Evolutionary conservation across 352 stramenopile species (phyloP), one percentile per base, ranked within the genome.

Genomic region (Pythium apleroticum): DNA sequence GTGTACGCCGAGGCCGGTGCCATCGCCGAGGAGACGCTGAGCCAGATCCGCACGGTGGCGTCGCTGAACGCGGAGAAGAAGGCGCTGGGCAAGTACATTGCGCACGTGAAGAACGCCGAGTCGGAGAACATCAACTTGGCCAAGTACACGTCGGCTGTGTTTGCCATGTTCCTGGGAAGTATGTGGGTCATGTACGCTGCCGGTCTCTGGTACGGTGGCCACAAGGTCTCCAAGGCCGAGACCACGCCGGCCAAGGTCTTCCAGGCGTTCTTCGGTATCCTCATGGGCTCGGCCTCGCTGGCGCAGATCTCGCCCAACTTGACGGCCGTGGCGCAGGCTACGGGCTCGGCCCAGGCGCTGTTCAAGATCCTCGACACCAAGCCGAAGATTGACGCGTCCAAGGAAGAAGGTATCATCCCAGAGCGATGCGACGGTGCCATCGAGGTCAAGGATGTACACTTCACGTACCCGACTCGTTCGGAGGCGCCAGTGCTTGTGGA

Each of bases 221-320:
- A 57, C 9, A 82, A 87, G 48, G 76, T 82, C 14, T 56, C 60
- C 0, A 45, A 71, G 14, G 50, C 37, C 27, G 59, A 82, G 37
- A 62, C 74, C 14, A 65, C 77, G 0, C 78, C 76, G 2, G 59
- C 55, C 2, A 52, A 56, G 5, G 77, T 86, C 25, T 89, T 89
- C 49, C 60, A 70, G 22, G 76, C 76, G 0, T 86, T 90, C 58
- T 85, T 86, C 28, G 81, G 60, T 4, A 81, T 89, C 11, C 11
- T 90, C 3, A 59, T 88, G 25, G 81, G 81, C 0, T 75, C 77
- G 0, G 58, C 65, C 0, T 78, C 78, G 4, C 22, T 90, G 0
- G 69, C 63, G 0, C 77, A 89, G 56, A 76, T 89, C 52, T 78
- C 65, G 2, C 81, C 81, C 0, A 89, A 86, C 57, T 49, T 90